Conservation (phyloP, 257 asterid genomes). For the Fraxinus excelsior region DNA sequence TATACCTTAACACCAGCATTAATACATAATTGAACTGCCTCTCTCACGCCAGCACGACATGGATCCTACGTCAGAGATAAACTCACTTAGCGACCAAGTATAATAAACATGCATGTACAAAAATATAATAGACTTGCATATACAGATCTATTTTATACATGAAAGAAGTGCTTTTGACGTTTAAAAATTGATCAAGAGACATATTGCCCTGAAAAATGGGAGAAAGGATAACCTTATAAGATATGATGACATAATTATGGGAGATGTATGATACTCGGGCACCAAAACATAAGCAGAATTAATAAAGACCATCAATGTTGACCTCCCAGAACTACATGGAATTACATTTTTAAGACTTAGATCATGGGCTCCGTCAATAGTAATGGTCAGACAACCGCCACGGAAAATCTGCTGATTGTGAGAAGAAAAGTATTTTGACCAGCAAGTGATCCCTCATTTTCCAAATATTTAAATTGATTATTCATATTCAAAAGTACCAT, state of each 20-base stretch:
- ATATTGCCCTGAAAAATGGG: not conserved
- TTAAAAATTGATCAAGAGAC: not conserved
- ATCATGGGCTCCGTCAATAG: too few relatives aligned
- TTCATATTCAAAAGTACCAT: not conserved
- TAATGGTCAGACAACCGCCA: not conserved
- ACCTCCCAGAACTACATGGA: not conserved
- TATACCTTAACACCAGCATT: conserved; percentile 90
- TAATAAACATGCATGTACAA: not conserved
- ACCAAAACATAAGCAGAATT: not conserved
- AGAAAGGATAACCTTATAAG: not conserved
- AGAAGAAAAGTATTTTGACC: conserved; percentile 8
- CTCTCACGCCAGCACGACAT: conserved; percentile 81
- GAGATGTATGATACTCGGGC: not conserved
- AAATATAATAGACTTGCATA: not conserved
- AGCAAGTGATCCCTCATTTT: not conserved
- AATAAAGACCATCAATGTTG: not conserved
- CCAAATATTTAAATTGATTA: not conserved
- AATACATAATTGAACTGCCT: conserved; percentile 75
- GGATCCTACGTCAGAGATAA: conserved; percentile 64
- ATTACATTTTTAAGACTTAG: too few relatives aligned
- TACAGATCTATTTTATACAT: not conserved
- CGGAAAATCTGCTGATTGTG: not conserved
- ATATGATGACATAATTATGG: not conserved
- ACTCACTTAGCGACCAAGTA: not conserved
- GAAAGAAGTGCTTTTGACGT: not conserved